These are phyloP conservation scores for Coemansia sp. DNA, from an alignment of 192 early-diverging fungal species.

Conservation along the genomic window DNA sequence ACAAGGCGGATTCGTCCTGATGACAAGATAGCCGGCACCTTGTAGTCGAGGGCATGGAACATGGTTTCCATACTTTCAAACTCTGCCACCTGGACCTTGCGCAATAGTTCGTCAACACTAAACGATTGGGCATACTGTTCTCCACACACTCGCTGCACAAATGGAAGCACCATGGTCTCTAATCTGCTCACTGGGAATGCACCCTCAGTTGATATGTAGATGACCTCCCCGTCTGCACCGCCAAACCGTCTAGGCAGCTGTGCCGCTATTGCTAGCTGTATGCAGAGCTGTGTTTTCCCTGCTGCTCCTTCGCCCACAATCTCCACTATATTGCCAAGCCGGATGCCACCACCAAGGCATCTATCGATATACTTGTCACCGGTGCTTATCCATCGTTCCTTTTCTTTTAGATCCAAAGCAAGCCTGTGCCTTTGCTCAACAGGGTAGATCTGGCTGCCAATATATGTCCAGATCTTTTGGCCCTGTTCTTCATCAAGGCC, in stretches of 20 bases:
- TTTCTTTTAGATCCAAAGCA: conserved; percentile 12
- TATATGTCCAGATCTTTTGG: conserved; percentile 10
- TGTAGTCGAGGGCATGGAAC: conserved; percentile 71
- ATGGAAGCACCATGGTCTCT: conserved; percentile 49
- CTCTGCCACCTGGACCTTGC: conserved; percentile 68
- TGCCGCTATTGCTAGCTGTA: conserved; percentile 75
- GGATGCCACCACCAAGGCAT: conserved; percentile 63
- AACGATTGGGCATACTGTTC: conserved; percentile 13
- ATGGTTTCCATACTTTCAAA: conserved; percentile 70
- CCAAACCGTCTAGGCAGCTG: conserved; percentile 63
- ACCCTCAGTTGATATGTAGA: conserved; percentile 76
- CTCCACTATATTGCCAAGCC: conserved; percentile 64
- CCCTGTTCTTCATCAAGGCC: conserved; percentile 20
- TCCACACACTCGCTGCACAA: conserved; percentile 19
- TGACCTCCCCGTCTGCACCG: conserved; percentile 60
- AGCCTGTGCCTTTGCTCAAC: conserved; percentile 12
- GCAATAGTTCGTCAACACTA: conserved; percentile 18
- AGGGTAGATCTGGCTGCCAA: conserved; percentile 17
- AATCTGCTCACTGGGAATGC: conserved; percentile 66
- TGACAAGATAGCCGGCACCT: conserved; percentile 65
- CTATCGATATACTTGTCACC: conserved; percentile 59
- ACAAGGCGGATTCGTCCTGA: conserved; percentile 64
- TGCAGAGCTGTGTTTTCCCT: conserved; percentile 85
- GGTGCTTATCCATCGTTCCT: conserved; percentile 49
- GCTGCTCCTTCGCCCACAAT: conserved; percentile 74